These are phyloP conservation scores for Cerioporus squamosus DNA, from an alignment of 1,284 basidiomycete genomes.

Conservation along the genomic window DNA sequence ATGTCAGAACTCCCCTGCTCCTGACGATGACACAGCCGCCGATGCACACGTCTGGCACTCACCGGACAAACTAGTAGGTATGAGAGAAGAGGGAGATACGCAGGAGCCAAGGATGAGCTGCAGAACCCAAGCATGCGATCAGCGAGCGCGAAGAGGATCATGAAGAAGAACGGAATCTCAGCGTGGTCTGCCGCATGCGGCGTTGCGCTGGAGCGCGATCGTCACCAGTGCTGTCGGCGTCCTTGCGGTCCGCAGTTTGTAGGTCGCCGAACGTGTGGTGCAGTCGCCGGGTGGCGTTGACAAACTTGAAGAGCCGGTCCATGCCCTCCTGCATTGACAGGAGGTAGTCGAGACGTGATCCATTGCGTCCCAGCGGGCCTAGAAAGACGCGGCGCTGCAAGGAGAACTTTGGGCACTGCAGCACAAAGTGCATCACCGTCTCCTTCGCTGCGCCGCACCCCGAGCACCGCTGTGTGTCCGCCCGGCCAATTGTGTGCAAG, in stretches of 20 bases:
- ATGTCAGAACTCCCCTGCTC: no score
- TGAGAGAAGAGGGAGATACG: no score
- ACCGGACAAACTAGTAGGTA: no score
- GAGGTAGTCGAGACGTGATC: not conserved
- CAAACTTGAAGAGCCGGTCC: not conserved
- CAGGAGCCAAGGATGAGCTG: no score
- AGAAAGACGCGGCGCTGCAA: not conserved
- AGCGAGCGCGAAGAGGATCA: no score
- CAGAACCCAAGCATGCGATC: no score
- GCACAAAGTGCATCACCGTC: slow-evolving; percentile 32
- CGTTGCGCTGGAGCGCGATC: no score
- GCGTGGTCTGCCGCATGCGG: no score
- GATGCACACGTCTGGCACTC: no score
- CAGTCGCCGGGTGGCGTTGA: slow-evolving; percentile 1
- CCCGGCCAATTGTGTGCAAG: slow-evolving; percentile 26
- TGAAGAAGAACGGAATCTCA: no score
- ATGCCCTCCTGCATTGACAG: not conserved
- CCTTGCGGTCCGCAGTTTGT: not conserved
- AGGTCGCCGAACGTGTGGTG: not conserved
- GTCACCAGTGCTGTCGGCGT: not conserved
- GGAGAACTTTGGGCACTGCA: slow-evolving; percentile 24
- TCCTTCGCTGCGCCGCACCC: slow-evolving; percentile 24
- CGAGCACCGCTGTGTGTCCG: slow-evolving; percentile 27
- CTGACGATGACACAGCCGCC: no score
- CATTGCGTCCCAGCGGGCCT: not conserved